Percentiles rank a stretch among this genome's conserved stretches.
These are phyloP conservation scores for Pseudozyma tsukubaensis DNA, from an alignment of 1,284 basidiomycete genomes.

Conservation along the genomic window DNA sequence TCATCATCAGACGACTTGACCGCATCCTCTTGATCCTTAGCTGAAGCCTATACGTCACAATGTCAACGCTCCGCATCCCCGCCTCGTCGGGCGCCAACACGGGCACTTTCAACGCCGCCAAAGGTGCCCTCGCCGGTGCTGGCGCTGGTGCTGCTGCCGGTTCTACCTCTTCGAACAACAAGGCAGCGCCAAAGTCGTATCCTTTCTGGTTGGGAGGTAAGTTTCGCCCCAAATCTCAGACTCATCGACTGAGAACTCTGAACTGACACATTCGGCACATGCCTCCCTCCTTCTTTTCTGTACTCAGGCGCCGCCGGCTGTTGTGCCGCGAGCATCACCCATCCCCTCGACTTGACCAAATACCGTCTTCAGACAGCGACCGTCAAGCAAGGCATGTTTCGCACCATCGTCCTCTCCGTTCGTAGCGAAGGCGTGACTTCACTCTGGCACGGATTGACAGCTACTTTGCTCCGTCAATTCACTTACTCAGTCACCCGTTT, in stretches of 20 bases:
- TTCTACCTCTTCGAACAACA: constrained; percentile 17
- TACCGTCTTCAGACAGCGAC: constrained; percentile 68
- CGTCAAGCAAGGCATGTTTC: constrained; percentile 52
- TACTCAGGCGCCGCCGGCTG: constrained; percentile 42
- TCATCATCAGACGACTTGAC: neutral
- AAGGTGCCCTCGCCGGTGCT: constrained; percentile 45
- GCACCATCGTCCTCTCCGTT: constrained; percentile 49
- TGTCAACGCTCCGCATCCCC: constrained; percentile 41
- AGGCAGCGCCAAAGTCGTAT: constrained; percentile 46
- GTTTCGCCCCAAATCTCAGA: neutral
- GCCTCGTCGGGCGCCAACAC: constrained; percentile 27
- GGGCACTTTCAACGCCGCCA: constrained; percentile 45
- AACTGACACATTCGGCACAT: neutral
- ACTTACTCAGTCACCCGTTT: constrained; percentile 68
- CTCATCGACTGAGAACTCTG: neutral
- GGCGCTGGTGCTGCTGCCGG: constrained; percentile 35
- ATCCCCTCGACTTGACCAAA: constrained; percentile 68
- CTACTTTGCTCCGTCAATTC: constrained; percentile 65
- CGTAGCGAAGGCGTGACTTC: constrained; percentile 54
- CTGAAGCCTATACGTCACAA: neutral
- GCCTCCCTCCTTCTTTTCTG: neutral
- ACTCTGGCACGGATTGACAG: constrained; percentile 65
- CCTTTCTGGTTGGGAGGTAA: constrained; percentile 67
- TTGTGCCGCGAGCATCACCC: constrained; percentile 61
- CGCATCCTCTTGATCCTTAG: neutral